A percentile compares a stretch with the other conserved stretches of the same genome.
Conservation (phyloP, 129 eudicot genomes). For the Erigeron canadensis region DNA sequence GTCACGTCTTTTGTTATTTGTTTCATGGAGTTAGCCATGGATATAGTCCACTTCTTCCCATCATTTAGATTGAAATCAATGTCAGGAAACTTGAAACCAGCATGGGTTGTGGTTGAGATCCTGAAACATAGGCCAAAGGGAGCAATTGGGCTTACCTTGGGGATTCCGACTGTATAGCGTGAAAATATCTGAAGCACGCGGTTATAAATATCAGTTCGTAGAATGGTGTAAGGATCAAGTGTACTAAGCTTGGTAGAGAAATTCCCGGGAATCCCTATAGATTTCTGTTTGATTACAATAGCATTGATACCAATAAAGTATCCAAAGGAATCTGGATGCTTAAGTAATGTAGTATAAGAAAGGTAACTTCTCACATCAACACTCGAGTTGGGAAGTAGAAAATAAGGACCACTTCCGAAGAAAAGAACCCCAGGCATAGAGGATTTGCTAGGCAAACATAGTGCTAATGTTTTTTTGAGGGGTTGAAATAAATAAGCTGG, state of each 20-base stretch:
- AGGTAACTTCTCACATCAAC: background rate
- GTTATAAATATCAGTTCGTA: background rate
- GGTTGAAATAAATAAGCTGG: slow-evolving; percentile 9
- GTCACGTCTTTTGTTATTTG: slow-evolving; percentile 6
- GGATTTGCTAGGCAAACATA: slow-evolving; percentile 3
- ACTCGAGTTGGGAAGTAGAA: background rate
- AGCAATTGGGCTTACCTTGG: background rate
- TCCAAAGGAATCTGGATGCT: background rate
- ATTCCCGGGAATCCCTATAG: background rate
- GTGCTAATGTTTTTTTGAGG: background rate
- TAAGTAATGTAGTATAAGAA: background rate
- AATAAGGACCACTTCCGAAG: slow-evolving; percentile 5
- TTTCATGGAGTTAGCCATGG: background rate
- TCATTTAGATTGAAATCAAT: background rate
- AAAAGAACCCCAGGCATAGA: background rate
- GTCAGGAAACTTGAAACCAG: slow-evolving; percentile 1
- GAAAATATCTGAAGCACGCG: background rate
- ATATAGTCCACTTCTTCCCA: slow-evolving; percentile 9
- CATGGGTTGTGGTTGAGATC: background rate
- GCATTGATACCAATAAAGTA: slow-evolving; percentile 1
- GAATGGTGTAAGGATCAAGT: background rate
- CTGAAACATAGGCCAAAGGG: slow-evolving; percentile 3
- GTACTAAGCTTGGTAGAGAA: slow-evolving; percentile 7
- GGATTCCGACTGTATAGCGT: background rate
- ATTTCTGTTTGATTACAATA: background rate